Evolutionary conservation across 257 asterid species (phyloP).

Genomic region (Paraleonurus japonicus): DNA sequence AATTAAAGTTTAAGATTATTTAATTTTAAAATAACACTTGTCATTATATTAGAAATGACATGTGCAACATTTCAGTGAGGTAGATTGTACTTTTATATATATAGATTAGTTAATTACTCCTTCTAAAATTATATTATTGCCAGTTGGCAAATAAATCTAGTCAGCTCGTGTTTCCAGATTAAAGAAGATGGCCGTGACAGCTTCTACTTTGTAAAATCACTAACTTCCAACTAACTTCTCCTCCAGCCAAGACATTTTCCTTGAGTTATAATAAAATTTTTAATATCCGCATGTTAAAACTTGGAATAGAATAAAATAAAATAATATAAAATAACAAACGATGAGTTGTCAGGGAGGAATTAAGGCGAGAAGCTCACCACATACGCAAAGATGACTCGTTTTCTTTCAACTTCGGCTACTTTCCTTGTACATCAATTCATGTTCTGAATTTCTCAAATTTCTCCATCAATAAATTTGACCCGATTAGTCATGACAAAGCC

Average conservation of each 20-base stretch:
- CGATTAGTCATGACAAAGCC: conserved; percentile 25
- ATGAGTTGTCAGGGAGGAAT: conserved; percentile 19
- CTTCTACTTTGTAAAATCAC: neutral
- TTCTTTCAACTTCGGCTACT: conserved; percentile 4
- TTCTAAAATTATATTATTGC: too few relatives aligned
- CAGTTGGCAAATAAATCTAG: neutral
- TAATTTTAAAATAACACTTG: too few relatives aligned
- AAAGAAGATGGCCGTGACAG: neutral
- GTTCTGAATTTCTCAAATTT: neutral
- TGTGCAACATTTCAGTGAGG: too few relatives aligned
- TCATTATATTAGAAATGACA: too few relatives aligned
- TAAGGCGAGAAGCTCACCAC: neutral
- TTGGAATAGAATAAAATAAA: neutral
- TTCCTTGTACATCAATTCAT: conserved; percentile 9
- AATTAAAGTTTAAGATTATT: too few relatives aligned
- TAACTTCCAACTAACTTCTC: conserved; percentile 14
- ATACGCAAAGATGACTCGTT: neutral
- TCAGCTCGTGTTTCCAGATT: neutral
- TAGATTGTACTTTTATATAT: too few relatives aligned
- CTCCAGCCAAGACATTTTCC: neutral
- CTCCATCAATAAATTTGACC: neutral
- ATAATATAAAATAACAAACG: neutral
- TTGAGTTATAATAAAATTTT: too few relatives aligned
- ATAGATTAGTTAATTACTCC: too few relatives aligned
- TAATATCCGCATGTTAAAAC: neutral